Evolutionary conservation across 129 eudicot genomes (phyloP).

Genomic region (Scalesia atractyloides): DNA sequence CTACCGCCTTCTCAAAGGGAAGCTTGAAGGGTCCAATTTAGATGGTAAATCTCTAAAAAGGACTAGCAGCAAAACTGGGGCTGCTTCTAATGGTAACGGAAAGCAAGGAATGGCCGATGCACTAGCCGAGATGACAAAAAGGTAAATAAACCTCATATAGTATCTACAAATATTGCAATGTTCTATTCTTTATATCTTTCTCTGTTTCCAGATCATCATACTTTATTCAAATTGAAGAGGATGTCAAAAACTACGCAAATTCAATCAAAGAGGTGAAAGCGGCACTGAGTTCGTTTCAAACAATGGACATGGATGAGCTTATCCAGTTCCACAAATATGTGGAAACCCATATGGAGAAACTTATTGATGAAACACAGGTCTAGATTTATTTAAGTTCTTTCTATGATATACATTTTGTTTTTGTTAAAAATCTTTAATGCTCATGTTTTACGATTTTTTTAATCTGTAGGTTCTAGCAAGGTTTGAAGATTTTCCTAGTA

Average conservation of each 20-base stretch:
- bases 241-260: constrained; percentile 55
- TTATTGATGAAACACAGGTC: constrained; percentile 80
- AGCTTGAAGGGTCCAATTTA: constrained; percentile 75
- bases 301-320: constrained; percentile 79
- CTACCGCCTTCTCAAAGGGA: constrained; percentile 72
- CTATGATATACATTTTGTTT: neutral
- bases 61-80: constrained; percentile 39
- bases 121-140: constrained; percentile 87
- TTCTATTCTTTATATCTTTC: constrained; percentile 11
- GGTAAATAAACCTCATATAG: constrained; percentile 42
- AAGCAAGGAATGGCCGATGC: constrained; percentile 93
- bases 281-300: constrained; percentile 51
- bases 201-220: constrained; percentile 66
- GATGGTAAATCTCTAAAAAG: constrained; percentile 49
- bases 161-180: neutral
- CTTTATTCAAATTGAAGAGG: constrained; percentile 87
- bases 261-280: constrained; percentile 59
- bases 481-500: constrained; percentile 56
- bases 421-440: neutral
- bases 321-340: constrained; percentile 60
- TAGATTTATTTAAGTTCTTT: neutral
- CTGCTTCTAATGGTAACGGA: constrained; percentile 49
- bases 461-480: constrained; percentile 43
- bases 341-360: constrained; percentile 73
- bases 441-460: constrained; percentile 6